phyloP scores from a whole-genome alignment of 1,284 basidiomycete genomes.

The Cryptococcus maquisensis region DNA sequence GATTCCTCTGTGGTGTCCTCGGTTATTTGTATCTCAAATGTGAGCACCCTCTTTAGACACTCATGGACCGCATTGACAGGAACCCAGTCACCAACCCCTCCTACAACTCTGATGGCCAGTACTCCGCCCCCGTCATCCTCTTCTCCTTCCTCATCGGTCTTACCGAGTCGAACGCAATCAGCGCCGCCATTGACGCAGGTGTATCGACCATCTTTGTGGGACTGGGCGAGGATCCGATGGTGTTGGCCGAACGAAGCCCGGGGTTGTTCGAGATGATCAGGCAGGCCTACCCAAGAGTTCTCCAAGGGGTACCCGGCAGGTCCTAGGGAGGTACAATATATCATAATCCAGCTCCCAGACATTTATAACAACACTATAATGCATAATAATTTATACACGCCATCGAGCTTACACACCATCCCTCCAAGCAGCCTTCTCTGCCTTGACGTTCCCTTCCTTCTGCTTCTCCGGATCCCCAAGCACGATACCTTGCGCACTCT shows the following conservation, averaged over 20 bases:
- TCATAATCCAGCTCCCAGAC: neutral
- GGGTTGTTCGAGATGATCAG: constrained; percentile 53
- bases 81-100: constrained; percentile 57
- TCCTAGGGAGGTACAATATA: too few relatives aligned
- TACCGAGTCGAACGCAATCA: constrained; percentile 47
- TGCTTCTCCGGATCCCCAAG: constrained; percentile 43
- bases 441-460: constrained; percentile 41
- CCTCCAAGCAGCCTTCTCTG: constrained; percentile 46
- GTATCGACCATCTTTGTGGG: constrained; percentile 84
- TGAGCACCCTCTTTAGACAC: constrained; percentile 47
- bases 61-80: neutral
- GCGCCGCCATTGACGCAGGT: constrained; percentile 51
- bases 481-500: constrained; percentile 42
- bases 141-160: constrained; percentile 75
- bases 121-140: constrained; percentile 70
- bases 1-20: constrained; percentile 70
- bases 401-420: constrained; percentile 19
- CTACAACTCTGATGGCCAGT: constrained; percentile 68
- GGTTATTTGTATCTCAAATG: constrained; percentile 74
- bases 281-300: constrained; percentile 47
- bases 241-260: constrained; percentile 66
- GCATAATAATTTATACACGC: neutral
- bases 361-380: neutral
- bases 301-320: constrained; percentile 32
- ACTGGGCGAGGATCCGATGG: constrained; percentile 71